Evolutionary conservation across 192 early-diverging fungal species (phyloP), one percentile per base, ranked within the genome.

Genomic region (Coemansia sp.): DNA sequence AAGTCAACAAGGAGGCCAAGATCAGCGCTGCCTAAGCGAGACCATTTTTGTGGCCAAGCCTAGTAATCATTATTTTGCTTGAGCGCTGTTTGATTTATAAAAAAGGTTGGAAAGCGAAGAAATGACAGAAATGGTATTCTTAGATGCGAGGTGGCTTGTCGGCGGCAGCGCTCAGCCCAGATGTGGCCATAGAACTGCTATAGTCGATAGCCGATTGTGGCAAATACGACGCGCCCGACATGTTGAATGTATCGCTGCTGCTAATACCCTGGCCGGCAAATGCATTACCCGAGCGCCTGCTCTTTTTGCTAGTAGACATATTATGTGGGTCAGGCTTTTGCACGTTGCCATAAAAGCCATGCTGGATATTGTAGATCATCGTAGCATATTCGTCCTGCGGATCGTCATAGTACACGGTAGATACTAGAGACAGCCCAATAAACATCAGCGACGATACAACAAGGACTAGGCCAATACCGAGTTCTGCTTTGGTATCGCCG

Each of bases 321-420:
- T 14, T 53, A 53, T 53, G 21, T 4, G 50, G 50, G 25, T 53
- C 25, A n/a, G 34, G 59, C n/a, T 32, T 36, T 64, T 70, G 68
- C 42, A 48, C 36, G 2, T 36, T 36, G 4, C 58, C 45, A 39
- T 67, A 71, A 32, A 65, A 17, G 1, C 78, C 78, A 32, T 72
- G 66, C 66, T 72, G 78, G 17, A 71, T 69, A 53, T 75, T 72
- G 44, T 71, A 68, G 32, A 75, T 75, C 9, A 67, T 67, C 10
- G 58, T 27, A 0, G 73, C 78, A 32, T 75, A 75, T 14, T 66
- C 73, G 62, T 80, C 78, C n/a, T 70, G 67, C 9, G 78, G 78
- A 15, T 80, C 78, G 48, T 80, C 78, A 51, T 66, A 80, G 34
- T 29, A 27, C 31, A 72, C 58, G 4, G 42, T 31, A 34, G 65